These are phyloP conservation scores for Wickerhamiella sergipiensis DNA, from an alignment of 805 yeast species.

Conservation along the genomic window DNA sequence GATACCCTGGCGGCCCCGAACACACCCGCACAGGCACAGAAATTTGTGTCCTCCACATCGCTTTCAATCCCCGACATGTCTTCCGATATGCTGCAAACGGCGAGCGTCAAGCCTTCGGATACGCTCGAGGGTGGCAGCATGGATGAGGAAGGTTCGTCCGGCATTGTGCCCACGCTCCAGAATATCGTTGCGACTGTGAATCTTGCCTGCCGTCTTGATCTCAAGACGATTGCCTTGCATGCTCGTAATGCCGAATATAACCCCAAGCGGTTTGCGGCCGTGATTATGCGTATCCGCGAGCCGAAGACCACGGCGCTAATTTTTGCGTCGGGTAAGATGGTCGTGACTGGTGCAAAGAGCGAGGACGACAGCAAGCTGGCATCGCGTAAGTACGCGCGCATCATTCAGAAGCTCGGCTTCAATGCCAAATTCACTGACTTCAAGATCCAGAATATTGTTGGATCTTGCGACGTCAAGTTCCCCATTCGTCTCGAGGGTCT, in stretches of 20 bases:
- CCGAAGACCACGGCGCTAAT: conserved; percentile 97
- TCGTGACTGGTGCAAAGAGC: conserved; percentile 97
- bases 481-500: conserved; percentile 95
- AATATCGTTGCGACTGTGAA: conserved; percentile 97
- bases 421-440: conserved; percentile 96
- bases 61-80: conserved; percentile 37
- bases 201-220: conserved; percentile 86
- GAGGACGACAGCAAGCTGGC: conserved; percentile 98
- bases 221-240: conserved; percentile 93
- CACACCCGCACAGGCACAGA: conserved; percentile 63
- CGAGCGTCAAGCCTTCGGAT: neutral
- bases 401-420: conserved; percentile 93
- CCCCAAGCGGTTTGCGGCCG: conserved; percentile 96
- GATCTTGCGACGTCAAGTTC: conserved; percentile 96
- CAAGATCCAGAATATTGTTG: conserved; percentile 95
- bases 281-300: conserved; percentile 97
- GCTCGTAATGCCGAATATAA: conserved; percentile 99
- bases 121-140: neutral
- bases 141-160: conserved; percentile 72
- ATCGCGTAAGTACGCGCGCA: conserved; percentile 93
- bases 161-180: conserved; percentile 82
- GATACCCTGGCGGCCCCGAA: conserved; percentile 65
- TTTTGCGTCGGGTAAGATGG: conserved; percentile 98
- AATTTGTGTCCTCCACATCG: conserved; percentile 46
- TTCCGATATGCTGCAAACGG: conserved; percentile 3